phyloP scores from a whole-genome alignment of 768 basidiomycete genomes.

The Suillus alpinus region DNA sequence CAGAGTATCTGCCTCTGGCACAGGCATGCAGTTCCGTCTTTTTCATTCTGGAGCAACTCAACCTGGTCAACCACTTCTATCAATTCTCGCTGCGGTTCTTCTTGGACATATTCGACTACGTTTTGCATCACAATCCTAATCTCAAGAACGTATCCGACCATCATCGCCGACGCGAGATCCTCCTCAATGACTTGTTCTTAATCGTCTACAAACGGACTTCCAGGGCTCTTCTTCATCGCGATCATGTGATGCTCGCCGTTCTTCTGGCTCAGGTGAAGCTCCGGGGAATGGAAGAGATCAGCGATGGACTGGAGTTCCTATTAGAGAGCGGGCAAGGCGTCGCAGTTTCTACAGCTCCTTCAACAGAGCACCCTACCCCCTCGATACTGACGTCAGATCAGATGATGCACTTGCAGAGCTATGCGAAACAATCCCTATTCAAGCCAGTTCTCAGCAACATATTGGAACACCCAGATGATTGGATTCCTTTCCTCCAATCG shows the following conservation, averaged over 20 bases:
- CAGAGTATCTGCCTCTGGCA: conserved; percentile 91
- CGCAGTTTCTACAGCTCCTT: conserved; percentile 30
- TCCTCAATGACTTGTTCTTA: conserved; percentile 87
- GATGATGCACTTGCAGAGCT: conserved; percentile 61
- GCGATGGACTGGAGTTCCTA: conserved; percentile 88
- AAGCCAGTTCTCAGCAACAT: conserved; percentile 70
- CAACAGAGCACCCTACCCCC: conserved; percentile 37
- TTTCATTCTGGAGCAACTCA: conserved; percentile 95
- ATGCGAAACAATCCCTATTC: conserved; percentile 73
- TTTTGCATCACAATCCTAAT: conserved; percentile 90
- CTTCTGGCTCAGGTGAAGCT: conserved; percentile 88
- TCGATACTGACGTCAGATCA: conserved; percentile 65
- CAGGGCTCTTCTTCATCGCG: conserved; percentile 83
- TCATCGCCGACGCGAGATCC: conserved; percentile 67
- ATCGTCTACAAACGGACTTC: conserved; percentile 87
- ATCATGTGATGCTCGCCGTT: conserved; percentile 88
- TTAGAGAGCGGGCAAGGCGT: conserved; percentile 79
- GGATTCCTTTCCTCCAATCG: conserved; percentile 71
- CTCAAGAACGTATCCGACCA: conserved; percentile 77
- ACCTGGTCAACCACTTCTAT: conserved; percentile 95
- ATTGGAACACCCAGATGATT: conserved; percentile 56
- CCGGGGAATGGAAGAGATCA: conserved; percentile 73
- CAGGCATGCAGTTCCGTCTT: conserved; percentile 96
- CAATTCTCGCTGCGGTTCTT: conserved; percentile 98
- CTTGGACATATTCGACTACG: conserved; percentile 96